Evolutionary conservation across 192 early-diverging fungal genomes (phyloP).

Genomic region (Mortierella antarctica): DNA sequence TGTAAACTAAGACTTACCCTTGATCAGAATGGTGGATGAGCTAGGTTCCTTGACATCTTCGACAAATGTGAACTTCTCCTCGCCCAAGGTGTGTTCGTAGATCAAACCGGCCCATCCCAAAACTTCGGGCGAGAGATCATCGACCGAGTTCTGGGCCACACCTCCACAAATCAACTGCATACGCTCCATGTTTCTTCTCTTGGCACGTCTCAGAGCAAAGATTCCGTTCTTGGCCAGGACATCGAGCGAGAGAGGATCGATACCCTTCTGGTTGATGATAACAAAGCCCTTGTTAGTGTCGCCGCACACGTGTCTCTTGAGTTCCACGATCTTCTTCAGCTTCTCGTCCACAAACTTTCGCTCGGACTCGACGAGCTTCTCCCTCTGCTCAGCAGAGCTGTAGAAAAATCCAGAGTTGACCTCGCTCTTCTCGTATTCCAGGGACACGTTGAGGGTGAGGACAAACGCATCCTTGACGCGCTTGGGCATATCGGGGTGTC

Average conservation of each 20-base stretch:
- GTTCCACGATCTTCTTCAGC: constrained; percentile 93
- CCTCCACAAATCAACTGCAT: constrained; percentile 97
- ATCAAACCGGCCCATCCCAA: constrained; percentile 93
- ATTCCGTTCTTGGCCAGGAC: constrained; percentile 96
- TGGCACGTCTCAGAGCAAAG: constrained; percentile 94
- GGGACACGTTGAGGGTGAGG: constrained; percentile 95
- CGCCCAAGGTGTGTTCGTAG: constrained; percentile 97
- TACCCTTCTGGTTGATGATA: constrained; percentile 99
- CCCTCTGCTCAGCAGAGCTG: constrained; percentile 96
- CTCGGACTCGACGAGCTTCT: constrained; percentile 98
- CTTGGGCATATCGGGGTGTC: constrained; percentile 99
- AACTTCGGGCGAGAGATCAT: constrained; percentile 87
- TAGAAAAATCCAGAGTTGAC: constrained; percentile 99
- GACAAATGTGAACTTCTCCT: constrained; percentile 99
- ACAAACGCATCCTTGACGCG: constrained; percentile 88
- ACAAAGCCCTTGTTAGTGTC: constrained; percentile 91
- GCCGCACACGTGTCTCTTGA: constrained; percentile 95
- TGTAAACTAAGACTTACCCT: constrained; percentile 63
- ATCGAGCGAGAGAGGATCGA: constrained; percentile 97
- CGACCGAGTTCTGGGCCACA: constrained; percentile 96
- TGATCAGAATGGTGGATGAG: constrained; percentile 94
- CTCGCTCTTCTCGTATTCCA: constrained; percentile 99
- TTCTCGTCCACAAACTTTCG: constrained; percentile 95
- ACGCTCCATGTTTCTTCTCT: constrained; percentile 99
- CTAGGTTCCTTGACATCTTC: constrained; percentile 93